Percentiles rank a stretch among this genome's conserved stretches.
Evolutionary conservation across 208 protist genomes (phyloP).

Genomic region (Trypanosoma congolense): DNA sequence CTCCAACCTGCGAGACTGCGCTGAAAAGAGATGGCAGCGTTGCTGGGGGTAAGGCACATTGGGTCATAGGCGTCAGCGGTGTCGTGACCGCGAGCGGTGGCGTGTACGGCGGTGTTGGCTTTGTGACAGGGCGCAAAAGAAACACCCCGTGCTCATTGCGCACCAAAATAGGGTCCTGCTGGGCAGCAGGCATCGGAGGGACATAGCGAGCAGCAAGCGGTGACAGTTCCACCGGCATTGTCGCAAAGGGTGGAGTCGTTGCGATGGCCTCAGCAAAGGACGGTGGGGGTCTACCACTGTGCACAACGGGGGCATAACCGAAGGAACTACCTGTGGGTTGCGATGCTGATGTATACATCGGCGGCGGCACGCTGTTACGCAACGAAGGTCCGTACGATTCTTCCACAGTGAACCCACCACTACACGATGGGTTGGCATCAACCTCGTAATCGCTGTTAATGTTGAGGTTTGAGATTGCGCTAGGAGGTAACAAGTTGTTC

Average conservation of each 20-base stretch:
- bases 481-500: not conserved
- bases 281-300: conserved; percentile 35
- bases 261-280: conserved; percentile 72
- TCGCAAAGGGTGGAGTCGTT: conserved; percentile 28
- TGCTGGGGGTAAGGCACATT: conserved; percentile 66
- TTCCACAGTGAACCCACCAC: conserved; percentile 47
- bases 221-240: conserved; percentile 39
- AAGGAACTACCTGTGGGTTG: conserved; percentile 29
- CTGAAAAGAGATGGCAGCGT: conserved; percentile 29
- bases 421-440: not conserved
- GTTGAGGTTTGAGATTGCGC: not conserved
- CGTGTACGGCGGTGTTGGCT: conserved; percentile 60
- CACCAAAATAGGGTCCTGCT: conserved; percentile 66
- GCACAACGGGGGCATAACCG: conserved; percentile 12
- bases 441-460: not conserved
- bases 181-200: conserved; percentile 47
- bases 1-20: conserved; percentile 20
- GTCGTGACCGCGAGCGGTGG: conserved; percentile 40
- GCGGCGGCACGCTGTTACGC: conserved; percentile 19
- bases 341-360: conserved; percentile 13
- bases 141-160: conserved; percentile 83
- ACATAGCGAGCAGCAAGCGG: conserved; percentile 59
- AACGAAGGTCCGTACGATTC: conserved; percentile 23
- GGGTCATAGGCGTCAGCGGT: conserved; percentile 68
- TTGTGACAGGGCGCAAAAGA: conserved; percentile 45